Evolutionary conservation across 768 basidiomycete species (phyloP), one percentile per base, ranked within the genome.

Genomic region (Candolleomyces efflorescens): DNA sequence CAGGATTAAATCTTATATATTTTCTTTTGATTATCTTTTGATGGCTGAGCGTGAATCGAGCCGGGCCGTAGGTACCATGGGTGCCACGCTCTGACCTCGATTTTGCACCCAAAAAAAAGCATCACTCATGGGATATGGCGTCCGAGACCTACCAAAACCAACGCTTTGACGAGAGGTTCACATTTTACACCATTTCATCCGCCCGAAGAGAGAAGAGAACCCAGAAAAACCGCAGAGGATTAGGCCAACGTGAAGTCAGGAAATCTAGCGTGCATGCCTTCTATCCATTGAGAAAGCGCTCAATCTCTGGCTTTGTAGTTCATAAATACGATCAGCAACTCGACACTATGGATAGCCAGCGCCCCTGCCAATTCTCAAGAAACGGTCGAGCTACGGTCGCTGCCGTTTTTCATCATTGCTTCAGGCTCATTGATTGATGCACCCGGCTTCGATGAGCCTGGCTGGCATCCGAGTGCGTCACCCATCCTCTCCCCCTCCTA

Each of bases 361-460:
- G 52, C 18, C 13, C 58, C 20, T 12, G n/a, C 48, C 20, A 24
- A 15, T 9, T 50, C 23, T 24, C 26, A 23, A 24, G 43, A 27
- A 52, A 59, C 7, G 54, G 53, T 38, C 45, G 58, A 59, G 32
- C n/a, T 59, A n/a, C n/a, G n/a, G n/a, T 59, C 58, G 5, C 36
- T 59, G 13, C 58, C 58, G 2, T 54, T 59, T 52, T 59, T 46
- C 36, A 45, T 59, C 27, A 59, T 20, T 53, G 52, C 32, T 44
- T 59, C 12, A 52, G 58, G 18, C 43, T 62, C 11, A 53, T 62
- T 20, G n/a, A n/a, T n/a, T n/a, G 62, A 62, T 23, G 58, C 62
- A 2, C 62, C 62, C 18, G 62, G 55, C 13, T 62, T 59, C 27
- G 59, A 56, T 44, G 62, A 62, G 24, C 59, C 13, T 60, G 54